Conservation (phyloP, 805 yeast genomes). For the Hanseniaspora lindneri region DNA sequence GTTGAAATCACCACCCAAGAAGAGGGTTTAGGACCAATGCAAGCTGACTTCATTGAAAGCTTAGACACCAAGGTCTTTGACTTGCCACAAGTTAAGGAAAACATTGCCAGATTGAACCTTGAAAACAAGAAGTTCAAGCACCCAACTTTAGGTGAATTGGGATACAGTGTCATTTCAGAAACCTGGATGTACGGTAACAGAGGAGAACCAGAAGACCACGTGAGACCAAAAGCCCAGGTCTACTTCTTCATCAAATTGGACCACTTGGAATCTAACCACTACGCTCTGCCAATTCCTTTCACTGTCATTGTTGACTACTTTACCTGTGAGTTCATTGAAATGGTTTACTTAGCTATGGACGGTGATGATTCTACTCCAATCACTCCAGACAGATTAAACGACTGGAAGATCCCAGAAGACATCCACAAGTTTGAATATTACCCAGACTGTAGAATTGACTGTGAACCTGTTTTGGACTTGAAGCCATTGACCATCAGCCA, state of each 20-base stretch:
- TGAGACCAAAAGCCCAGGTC: constrained; percentile 48
- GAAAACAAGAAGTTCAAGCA: constrained; percentile 34
- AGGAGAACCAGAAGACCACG: constrained; percentile 44
- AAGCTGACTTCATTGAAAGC: constrained; percentile 49
- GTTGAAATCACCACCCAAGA: constrained; percentile 44
- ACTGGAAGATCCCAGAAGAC: constrained; percentile 33
- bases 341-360: constrained; percentile 65
- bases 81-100: constrained; percentile 51
- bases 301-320: constrained; percentile 60
- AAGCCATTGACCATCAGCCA: constrained; percentile 60
- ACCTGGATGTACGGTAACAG: constrained; percentile 78
- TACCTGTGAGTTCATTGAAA: constrained; percentile 50
- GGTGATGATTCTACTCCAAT: constrained; percentile 36
- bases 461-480: constrained; percentile 37
- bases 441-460: constrained; percentile 53
- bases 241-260: constrained; percentile 62
- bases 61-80: constrained; percentile 40
- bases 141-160: constrained; percentile 20
- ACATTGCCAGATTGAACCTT: constrained; percentile 53
- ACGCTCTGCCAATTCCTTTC: constrained; percentile 60
- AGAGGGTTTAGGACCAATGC: constrained; percentile 59
- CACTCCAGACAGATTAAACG: constrained; percentile 8
- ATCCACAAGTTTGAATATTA: constrained; percentile 66
- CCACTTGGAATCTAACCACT: constrained; percentile 63
- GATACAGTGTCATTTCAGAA: constrained; percentile 43